Conservation (phyloP, 805 yeast genomes). For the Ogataea pignaliae region DNA sequence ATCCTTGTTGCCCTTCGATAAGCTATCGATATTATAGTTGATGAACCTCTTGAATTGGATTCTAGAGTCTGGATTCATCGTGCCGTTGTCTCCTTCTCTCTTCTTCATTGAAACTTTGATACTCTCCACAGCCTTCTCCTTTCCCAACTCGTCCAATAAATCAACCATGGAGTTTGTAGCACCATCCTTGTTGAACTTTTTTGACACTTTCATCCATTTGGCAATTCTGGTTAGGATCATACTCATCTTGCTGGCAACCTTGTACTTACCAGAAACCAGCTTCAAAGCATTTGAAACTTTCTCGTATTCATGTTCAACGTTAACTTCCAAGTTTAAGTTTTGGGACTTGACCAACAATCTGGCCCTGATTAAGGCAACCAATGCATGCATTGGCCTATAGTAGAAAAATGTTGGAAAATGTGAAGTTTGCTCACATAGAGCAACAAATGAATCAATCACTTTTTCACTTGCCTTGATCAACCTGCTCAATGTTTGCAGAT, state of each 20-base stretch:
- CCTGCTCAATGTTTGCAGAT: slow-evolving; percentile 35
- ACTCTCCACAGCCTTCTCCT: slow-evolving; percentile 40
- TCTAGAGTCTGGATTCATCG: slow-evolving; percentile 24
- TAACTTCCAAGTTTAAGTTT: slow-evolving; percentile 30
- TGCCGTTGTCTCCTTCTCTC: slow-evolving; percentile 25
- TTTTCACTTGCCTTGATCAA: slow-evolving; percentile 43
- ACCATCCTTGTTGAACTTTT: slow-evolving; percentile 39
- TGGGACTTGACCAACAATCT: slow-evolving; percentile 41
- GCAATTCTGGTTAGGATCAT: slow-evolving; percentile 32
- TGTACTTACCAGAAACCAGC: slow-evolving; percentile 20
- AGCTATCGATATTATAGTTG: slow-evolving; percentile 20
- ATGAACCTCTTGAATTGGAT: slow-evolving; percentile 27
- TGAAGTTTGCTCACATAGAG: slow-evolving; percentile 34
- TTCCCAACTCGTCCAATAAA: slow-evolving; percentile 49
- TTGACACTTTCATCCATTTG: slow-evolving; percentile 36
- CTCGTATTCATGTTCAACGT: slow-evolving; percentile 30
- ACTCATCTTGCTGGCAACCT: slow-evolving; percentile 33
- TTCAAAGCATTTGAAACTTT: slow-evolving; percentile 23
- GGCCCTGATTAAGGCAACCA: slow-evolving; percentile 44
- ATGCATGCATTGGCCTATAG: slow-evolving; percentile 50
- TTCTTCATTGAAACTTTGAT: slow-evolving; percentile 23
- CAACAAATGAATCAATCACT: slow-evolving; percentile 41
- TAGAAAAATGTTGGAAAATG: slow-evolving; percentile 48
- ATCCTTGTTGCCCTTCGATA: slow-evolving; percentile 7
- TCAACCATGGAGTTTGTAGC: slow-evolving; percentile 54